Evolutionary conservation across 2,329 filamentous ascomycete species (phyloP), one percentile per base, ranked within the genome.

Genomic region (Alternaria panax): DNA sequence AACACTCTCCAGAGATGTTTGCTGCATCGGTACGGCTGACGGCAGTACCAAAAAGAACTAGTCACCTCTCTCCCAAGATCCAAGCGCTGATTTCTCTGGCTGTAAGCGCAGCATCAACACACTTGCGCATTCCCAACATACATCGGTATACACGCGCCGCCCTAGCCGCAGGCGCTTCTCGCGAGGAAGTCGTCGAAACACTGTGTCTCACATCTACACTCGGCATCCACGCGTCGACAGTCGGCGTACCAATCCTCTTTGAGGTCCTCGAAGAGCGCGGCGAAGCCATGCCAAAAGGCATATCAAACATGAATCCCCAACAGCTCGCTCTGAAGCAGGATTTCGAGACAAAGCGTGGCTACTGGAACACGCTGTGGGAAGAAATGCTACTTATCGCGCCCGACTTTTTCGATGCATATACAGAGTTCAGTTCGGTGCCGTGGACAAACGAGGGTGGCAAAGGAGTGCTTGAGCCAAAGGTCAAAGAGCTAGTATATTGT

Each of bases 401-500:
- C 0, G 80, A 83, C 48, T 83, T 84, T 66, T 83, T 84, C 67
- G 79, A 75, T 43, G 81, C 78, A 0, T 84, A 83, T 65, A 66
- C 80, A 22, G 79, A 82, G 34, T 83, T 83, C 61, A 81, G 79
- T 9, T 75, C 74, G 20, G 73, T 83, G 38, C 80, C 82, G 6
- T 82, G 79, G 76, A 68, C 68, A 11, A 70, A 71, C 38, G 67
- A 71, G 45, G 70, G 72, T 11, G 69, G 70, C 4, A 57, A 53
- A 22, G 76, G 79, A 1, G 75, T 69, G 4, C 66, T 83, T 52
- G 77, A 80, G 54, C 80, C 80, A n/a, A 82, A 83, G 74, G 77
- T 73, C 50, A 83, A 82, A 67, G 82, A 84, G 63, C 65, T 84
- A 20, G 75, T 84, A 7, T 83, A 82, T 60, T 83, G 81, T 58